phyloP scores from a whole-genome alignment of 495 filamentous ascomycete species.

The Sordaria brevicollis region DNA sequence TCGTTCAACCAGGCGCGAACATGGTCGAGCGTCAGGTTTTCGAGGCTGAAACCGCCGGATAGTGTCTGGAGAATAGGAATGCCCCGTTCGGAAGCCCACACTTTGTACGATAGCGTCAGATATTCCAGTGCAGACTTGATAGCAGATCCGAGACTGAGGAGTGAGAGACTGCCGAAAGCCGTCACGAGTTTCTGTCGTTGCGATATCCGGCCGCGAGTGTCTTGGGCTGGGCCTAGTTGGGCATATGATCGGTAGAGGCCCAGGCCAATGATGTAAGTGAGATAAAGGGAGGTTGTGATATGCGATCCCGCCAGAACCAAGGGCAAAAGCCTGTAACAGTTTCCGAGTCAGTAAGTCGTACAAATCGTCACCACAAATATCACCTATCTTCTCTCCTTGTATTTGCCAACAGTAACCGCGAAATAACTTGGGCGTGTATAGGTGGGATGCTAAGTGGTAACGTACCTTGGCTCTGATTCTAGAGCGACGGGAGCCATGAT shows the following conservation, averaged over 20 bases:
- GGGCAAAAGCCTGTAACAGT: slow-evolving; percentile 26
- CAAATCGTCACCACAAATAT: not conserved
- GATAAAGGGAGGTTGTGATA: slow-evolving; percentile 22
- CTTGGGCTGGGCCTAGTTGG: slow-evolving; percentile 33
- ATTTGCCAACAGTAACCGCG: not conserved
- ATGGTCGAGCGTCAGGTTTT: not conserved
- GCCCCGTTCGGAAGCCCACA: slow-evolving; percentile 38
- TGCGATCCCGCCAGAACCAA: slow-evolving; percentile 26
- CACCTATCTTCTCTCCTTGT: not conserved
- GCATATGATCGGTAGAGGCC: slow-evolving; percentile 35
- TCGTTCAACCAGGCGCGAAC: slow-evolving; percentile 39
- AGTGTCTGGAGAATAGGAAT: slow-evolving; percentile 6
- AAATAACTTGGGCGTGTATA: not conserved
- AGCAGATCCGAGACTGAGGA: slow-evolving; percentile 25
- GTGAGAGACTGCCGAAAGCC: slow-evolving; percentile 33
- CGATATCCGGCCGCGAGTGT: slow-evolving; percentile 34
- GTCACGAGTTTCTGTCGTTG: slow-evolving; percentile 30
- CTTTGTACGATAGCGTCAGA: slow-evolving; percentile 32
- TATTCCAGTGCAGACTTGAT: slow-evolving; percentile 26
- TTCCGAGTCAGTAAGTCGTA: not conserved
- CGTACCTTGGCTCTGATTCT: slow-evolving; percentile 21
- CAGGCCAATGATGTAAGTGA: slow-evolving; percentile 25
- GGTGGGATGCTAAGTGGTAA: not conserved
- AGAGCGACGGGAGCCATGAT: slow-evolving; percentile 26
- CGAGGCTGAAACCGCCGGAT: not conserved